phyloP scores from a whole-genome alignment of 257 asterid genomes.

The Solanum sejunctum region DNA sequence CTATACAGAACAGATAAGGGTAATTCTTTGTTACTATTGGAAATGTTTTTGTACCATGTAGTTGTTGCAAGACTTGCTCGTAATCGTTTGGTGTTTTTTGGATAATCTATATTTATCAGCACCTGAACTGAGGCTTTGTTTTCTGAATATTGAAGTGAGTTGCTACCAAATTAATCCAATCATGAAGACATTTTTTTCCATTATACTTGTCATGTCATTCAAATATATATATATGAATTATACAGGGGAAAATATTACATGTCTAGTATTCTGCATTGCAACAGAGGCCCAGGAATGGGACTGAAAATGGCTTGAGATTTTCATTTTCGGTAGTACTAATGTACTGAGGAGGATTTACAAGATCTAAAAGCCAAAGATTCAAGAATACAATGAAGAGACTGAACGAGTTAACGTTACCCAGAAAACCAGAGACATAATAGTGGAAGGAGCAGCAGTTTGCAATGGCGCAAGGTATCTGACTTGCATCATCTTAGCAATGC shows the following conservation, averaged over 20 bases:
- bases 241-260: not conserved
- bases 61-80: not conserved
- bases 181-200: not conserved
- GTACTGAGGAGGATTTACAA: not conserved
- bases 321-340: not conserved
- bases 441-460: not conserved
- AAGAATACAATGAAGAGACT: not conserved
- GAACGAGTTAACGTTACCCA: conserved; percentile 7
- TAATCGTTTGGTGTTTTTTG: not conserved
- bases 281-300: not conserved
- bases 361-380: not conserved
- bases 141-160: not conserved
- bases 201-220: not conserved
- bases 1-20: not conserved
- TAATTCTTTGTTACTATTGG: not conserved
- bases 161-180: not conserved
- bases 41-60: not conserved
- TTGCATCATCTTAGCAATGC: conserved; percentile 1
- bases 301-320: not conserved
- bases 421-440: not conserved
- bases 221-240: not conserved
- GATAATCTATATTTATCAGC: not conserved
- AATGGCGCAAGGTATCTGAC: conserved; percentile 1
- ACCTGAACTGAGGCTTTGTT: not conserved
- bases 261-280: not conserved